Percentiles rank a stretch among this genome's conserved stretches.
Conservation (phyloP, 495 filamentous ascomycete species). For the Xylaria bambusicola region DNA sequence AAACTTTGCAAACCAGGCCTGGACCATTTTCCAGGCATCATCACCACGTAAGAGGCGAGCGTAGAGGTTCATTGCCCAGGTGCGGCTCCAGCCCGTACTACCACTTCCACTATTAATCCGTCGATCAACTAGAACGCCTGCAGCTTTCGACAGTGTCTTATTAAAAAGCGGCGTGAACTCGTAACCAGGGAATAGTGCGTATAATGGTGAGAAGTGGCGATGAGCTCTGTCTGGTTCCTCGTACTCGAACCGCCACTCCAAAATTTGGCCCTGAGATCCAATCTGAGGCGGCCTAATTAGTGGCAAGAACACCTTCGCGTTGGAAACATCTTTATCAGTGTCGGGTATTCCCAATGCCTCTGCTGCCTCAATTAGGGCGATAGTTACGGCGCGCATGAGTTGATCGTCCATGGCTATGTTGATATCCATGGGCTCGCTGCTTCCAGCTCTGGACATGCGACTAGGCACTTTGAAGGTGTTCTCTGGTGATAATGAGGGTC, state of each 20-base stretch:
- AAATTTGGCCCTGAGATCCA: slow-evolving; percentile 33
- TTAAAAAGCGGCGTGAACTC: slow-evolving; percentile 23
- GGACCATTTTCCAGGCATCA: slow-evolving; percentile 39
- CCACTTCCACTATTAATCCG: slow-evolving; percentile 31
- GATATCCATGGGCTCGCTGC: neutral
- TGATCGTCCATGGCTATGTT: neutral
- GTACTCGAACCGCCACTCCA: slow-evolving; percentile 47
- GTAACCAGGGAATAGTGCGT: slow-evolving; percentile 36
- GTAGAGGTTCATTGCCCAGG: slow-evolving; percentile 36
- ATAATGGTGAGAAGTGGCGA: slow-evolving; percentile 44
- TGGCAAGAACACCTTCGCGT: neutral
- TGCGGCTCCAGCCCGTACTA: slow-evolving; percentile 30
- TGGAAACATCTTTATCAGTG: neutral
- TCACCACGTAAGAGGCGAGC: slow-evolving; percentile 45
- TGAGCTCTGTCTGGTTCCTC: slow-evolving; percentile 46
- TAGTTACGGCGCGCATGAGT: neutral
- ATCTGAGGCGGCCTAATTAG: neutral
- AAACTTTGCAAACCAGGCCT: slow-evolving; percentile 40
- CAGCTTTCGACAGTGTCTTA: neutral
- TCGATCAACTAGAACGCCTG: too few relatives aligned
- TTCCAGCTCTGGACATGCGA: neutral
- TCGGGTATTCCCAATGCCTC: neutral
- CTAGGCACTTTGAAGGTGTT: neutral
- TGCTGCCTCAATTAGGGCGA: neutral
- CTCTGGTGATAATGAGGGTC: neutral